Base-by-base conservation (phyloP, 1,284 basidiomycete genomes). In the Bjerkandera adusta region DNA sequence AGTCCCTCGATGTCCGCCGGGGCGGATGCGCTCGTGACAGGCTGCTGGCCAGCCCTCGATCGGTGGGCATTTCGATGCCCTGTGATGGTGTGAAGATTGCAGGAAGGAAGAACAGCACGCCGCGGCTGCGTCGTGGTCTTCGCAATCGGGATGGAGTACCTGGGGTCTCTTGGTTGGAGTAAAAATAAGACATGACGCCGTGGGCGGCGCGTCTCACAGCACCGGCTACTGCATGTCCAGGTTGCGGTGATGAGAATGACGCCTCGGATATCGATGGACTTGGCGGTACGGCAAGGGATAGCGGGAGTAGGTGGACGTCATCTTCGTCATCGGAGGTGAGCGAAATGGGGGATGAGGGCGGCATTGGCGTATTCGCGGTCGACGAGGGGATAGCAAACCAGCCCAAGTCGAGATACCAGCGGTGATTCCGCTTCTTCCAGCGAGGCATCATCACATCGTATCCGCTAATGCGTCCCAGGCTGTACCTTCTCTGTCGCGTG, bases 91-190 rank as follows among this genome's bases (percentile, higher is more conserved):
- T 73, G 61, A 89, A 84, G 56, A 88, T 83, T n/a, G 88, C 85
- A 27, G 87, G 88, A 37, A 91, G 75, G 73, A 91, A 89, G 68
- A 89, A 89, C 45, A 90, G 66, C 27, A 88, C 78, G 25, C 84
- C 82, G 30, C 81, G 74, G 26, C 74, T 70, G 27, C 71, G 73
- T 35, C 76, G 70, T 49, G 76, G 68, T 34, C 70, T 64, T 70
- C 48, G 70, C 54, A 51, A 72, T 70, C 24, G 74, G 69, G 44
- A 75, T 68, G 30, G 73, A 62, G 41, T 54, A 39, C 53, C 50
- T 8, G 52, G 56, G 5, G 21, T 33, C 22, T 43, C 48, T 4
- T 43, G 51, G 22, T 68, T 55, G 21, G 63, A 65, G 33, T 79
- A 69, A 18, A 76, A 53, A 26, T 75, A 72, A 16, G 72, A 68